These are phyloP conservation scores for Ceratocystis albifundus DNA, from an alignment of 2,329 filamentous ascomycete species.

Conservation along the genomic window DNA sequence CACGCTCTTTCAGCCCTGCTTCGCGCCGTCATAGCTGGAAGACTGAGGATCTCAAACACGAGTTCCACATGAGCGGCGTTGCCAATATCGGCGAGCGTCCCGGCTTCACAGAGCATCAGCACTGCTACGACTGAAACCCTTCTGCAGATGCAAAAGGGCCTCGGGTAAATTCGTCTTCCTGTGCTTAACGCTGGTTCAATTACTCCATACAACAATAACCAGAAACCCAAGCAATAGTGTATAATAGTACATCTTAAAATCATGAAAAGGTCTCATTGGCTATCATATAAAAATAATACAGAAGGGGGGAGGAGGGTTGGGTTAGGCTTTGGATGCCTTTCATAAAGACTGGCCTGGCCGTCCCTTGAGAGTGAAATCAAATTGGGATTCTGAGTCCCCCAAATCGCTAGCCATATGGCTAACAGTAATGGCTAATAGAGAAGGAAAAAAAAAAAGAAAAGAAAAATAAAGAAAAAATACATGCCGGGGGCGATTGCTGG, in stretches of 20 bases:
- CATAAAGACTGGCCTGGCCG: background rate
- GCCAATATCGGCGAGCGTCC: slow-evolving; percentile 31
- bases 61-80: slow-evolving; percentile 38
- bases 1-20: slow-evolving; percentile 21
- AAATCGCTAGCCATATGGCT: background rate
- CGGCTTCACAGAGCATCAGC: slow-evolving; percentile 35
- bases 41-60: slow-evolving; percentile 43
- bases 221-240: background rate
- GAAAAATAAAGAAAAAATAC: slow-evolving; percentile 8
- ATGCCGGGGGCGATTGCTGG: background rate
- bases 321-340: background rate
- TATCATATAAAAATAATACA: slow-evolving; percentile 16
- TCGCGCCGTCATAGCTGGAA: slow-evolving; percentile 41
- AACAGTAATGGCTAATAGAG: background rate
- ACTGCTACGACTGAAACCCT: background rate
- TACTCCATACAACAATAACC: background rate
- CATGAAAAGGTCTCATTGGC: background rate
- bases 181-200: background rate
- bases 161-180: background rate
- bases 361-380: slow-evolving; percentile 9
- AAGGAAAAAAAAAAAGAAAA: slow-evolving; percentile 15
- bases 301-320: no score
- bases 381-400: slow-evolving; percentile 10
- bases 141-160: background rate
- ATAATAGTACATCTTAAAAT: slow-evolving; percentile 7